Conservation (phyloP, 2,329 filamentous ascomycete species). For the Cryphonectria parasitica region DNA sequence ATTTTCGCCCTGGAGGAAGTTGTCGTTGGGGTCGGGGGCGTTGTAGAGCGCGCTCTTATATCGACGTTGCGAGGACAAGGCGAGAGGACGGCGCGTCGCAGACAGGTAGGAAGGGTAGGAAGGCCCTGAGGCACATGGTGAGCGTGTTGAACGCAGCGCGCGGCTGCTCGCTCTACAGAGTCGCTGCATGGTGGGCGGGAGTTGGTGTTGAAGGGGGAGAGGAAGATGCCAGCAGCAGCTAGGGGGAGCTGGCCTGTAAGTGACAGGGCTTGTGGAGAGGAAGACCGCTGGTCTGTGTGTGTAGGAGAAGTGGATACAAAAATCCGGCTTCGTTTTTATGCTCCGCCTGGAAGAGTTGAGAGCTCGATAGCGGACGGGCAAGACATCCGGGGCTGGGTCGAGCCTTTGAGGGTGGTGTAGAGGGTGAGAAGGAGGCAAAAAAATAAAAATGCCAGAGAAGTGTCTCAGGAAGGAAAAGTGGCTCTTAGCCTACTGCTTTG, state of each 20-base stretch:
- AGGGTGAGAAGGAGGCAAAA: constrained; percentile 9
- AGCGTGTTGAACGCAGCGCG: constrained; percentile 39
- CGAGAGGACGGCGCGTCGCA: constrained; percentile 53
- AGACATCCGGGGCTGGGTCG: constrained; percentile 26
- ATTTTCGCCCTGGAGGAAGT: constrained; percentile 93
- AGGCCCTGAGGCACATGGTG: constrained; percentile 45
- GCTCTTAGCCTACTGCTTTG: background rate
- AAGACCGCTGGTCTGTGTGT: background rate
- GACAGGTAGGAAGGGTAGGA: constrained; percentile 41
- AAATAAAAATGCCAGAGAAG: constrained; percentile 5
- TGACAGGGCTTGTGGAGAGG: background rate
- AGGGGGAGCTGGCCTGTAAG: background rate
- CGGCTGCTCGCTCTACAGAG: constrained; percentile 28
- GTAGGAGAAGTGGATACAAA: constrained; percentile 17
- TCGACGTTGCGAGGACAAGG: constrained; percentile 54
- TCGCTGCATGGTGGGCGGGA: constrained; percentile 28
- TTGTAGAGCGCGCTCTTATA: constrained; percentile 60
- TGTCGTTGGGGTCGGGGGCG: constrained; percentile 82
- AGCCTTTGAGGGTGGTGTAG: constrained; percentile 4
- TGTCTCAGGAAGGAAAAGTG: constrained; percentile 24
- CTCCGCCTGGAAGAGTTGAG: constrained; percentile 14
- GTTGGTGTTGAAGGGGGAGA: constrained; percentile 6
- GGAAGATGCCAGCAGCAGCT: background rate
- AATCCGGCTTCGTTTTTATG: constrained; percentile 19
- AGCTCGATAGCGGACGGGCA: constrained; percentile 20